Evolutionary conservation across 805 yeast species (phyloP).

Genomic region (Teunomyces tritomae): DNA sequence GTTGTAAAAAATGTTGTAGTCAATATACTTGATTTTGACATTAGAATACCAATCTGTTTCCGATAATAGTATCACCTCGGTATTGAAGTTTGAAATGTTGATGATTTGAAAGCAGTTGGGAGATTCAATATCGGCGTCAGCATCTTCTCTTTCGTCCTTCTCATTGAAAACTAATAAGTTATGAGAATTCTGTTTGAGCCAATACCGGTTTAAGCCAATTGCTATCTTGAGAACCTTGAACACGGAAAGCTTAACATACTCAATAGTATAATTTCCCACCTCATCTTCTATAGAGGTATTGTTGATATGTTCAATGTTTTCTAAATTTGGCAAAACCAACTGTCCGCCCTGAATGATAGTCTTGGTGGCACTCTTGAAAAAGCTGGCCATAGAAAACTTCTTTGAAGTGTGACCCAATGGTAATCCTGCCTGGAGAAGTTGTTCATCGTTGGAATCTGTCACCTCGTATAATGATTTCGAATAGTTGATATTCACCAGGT

Average conservation of each 20-base stretch:
- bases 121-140: neutral
- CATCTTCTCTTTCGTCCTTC: slow-evolving; percentile 11
- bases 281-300: slow-evolving; percentile 32
- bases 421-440: slow-evolving; percentile 31
- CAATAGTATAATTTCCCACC: slow-evolving; percentile 23
- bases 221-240: slow-evolving; percentile 33
- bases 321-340: slow-evolving; percentile 19
- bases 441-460: slow-evolving; percentile 21
- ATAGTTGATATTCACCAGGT: slow-evolving; percentile 33
- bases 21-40: slow-evolving; percentile 17
- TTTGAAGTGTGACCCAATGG: slow-evolving; percentile 30
- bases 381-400: slow-evolving; percentile 24
- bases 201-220: slow-evolving; percentile 27
- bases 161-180: slow-evolving; percentile 32
- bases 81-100: slow-evolving; percentile 31
- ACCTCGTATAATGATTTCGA: slow-evolving; percentile 34
- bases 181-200: slow-evolving; percentile 41
- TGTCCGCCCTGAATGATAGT: slow-evolving; percentile 28
- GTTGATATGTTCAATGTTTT: slow-evolving; percentile 34
- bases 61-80: slow-evolving; percentile 22
- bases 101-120: slow-evolving; percentile 27
- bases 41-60: slow-evolving; percentile 30
- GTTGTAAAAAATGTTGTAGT: slow-evolving; percentile 24
- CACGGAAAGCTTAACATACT: slow-evolving; percentile 25
- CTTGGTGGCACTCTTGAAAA: slow-evolving; percentile 33